Evolutionary conservation across 805 yeast species (phyloP), one percentile per base, ranked within the genome.

Genomic region (Yamadazyma philogaea): DNA sequence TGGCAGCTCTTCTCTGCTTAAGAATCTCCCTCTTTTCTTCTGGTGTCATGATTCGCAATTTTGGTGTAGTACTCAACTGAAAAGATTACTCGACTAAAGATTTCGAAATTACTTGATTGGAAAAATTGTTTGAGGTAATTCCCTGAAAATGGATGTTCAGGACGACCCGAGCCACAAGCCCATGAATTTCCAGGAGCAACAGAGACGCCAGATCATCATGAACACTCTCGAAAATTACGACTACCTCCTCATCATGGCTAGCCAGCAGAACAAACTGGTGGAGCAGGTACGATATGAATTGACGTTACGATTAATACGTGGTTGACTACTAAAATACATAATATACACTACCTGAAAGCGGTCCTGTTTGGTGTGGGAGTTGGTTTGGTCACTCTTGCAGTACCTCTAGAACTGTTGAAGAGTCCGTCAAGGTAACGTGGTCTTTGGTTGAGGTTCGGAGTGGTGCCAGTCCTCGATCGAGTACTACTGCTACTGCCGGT

Each of bases 1-100:
- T 81, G 47, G 84, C 81, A 34, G 77, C 81, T 55, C 88, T 72
- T 55, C 84, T 72, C 54, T 82, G 86, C 44, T 86, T 70, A 34
- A 82, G 59, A 17, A 80, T 51, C 41, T 68, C 67, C 53, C 80
- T 75, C 60, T 75, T 79, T 49, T 81, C 87, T 31, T 79, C 81
- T 6, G 78, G 48, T 32, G 50, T 43, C 43, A 47, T 30, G 14
- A 42, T 36, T 24, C 28, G 28, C 28, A 24, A n/a, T 11, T 24
- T 24, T 24, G 28, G 10, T 24, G 10, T 24, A 7, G n/a, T n/a
- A n/a, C n/a, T n/a, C n/a, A n/a, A n/a, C n/a, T n/a, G n/a, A n/a
- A n/a, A 8, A 30, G 19, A 15, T 16, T 30, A 30, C 20, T 18
- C 20, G 10, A 16, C 2, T 15, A 6, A 24, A n/a, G 28, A 24